Evolutionary conservation across 164 flowering plant genomes (phyloP), one percentile per base, ranked within the genome.

Genomic region (Stephania japonica): DNA sequence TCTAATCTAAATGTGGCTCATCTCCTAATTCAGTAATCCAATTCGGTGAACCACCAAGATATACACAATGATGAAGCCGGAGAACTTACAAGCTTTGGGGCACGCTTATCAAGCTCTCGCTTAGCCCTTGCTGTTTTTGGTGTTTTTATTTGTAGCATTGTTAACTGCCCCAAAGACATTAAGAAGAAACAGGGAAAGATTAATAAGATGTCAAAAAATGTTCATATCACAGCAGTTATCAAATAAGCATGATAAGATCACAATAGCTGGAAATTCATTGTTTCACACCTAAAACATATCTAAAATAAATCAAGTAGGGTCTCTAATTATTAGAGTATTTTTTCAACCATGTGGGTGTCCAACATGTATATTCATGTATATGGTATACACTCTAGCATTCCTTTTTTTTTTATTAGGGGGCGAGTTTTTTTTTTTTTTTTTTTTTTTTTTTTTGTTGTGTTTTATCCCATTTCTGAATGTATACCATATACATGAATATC

Each of bases 81-180:
- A 49, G 42, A 70, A 69, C 78, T 76, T 71, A 85, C 87, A 18
- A 85, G 83, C 71, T 84, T 86, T 9, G 90, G 89, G 25, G 87
- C 89, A 47, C 85, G 84, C 73, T 83, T 86, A 9, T 83, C 86
- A 8, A 87, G 78, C 76, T 70, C 90, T 24, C 89, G 69, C 66
- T 43, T 82, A 68, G 82, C 80, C 81, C 80, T 73, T 32, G 74
- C 77, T 32, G 76, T 77, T 23, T 72, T 78, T 1, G 90, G 84
- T 13, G 86, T 80, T 67, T 70, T 80, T 27, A 82, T 73, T 32
- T 68, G 69, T 81, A 82, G 63, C 87, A 80, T 85, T 72, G 27
- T 65, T 67, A 66, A 14, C 80, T 70, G 68, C 77, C 43, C 49
- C 69, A 77, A 75, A 50, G 12, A 69, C 24, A 32, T 16, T 21